Evolutionary conservation across 371 early-diverging fungal genomes (phyloP), one percentile per base, ranked within the genome.

Genomic region (Nematocida displodere): DNA sequence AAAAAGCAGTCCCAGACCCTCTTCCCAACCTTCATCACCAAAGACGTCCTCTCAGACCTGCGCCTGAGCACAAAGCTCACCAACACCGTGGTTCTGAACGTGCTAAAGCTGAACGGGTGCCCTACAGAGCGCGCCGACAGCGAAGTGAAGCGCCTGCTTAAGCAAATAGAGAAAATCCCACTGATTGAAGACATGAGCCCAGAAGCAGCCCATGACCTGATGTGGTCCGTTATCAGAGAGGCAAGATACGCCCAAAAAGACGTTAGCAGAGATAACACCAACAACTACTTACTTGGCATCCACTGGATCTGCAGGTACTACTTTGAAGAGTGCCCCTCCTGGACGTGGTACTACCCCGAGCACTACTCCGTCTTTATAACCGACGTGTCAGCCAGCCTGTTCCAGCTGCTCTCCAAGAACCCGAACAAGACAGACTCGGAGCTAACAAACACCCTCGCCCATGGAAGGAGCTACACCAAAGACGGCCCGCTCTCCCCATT

Each of bases 311-410:
- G 58, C 58, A 11, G 37, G 28, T 56, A 56, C 28, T 56, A 56
- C 58, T 56, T 56, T 28, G 7, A 15, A 8, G 58, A 56, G 15
- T 31, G 58, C 42, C 8, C 11, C 5, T 56, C 58, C 7, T 56
- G 58, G 58, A 31, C 8, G 22, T 56, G 58, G 58, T 56, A 39
- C 42, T 56, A 13, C 24, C 58, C 58, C 11, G 11, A 34, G 7
- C 58, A 56, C 58, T 56, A 56, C 33, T 56, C 58, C 7, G 28
- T 56, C 7, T 56, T 56, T 56, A n/a, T 34, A 17, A 56, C 7
- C 11, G 58, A 56, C 37, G 58, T 56, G 5, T 34, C 8, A 11
- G 8, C 36, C 17, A 5, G 20, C 8, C 28, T 56, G 36, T 8
- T 34, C 5, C 7, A n/a, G 8, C 11, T 56, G 22, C 7, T 56